Conservation (phyloP, 495 filamentous ascomycete genomes). For the Jackrogersella minutella region DNA sequence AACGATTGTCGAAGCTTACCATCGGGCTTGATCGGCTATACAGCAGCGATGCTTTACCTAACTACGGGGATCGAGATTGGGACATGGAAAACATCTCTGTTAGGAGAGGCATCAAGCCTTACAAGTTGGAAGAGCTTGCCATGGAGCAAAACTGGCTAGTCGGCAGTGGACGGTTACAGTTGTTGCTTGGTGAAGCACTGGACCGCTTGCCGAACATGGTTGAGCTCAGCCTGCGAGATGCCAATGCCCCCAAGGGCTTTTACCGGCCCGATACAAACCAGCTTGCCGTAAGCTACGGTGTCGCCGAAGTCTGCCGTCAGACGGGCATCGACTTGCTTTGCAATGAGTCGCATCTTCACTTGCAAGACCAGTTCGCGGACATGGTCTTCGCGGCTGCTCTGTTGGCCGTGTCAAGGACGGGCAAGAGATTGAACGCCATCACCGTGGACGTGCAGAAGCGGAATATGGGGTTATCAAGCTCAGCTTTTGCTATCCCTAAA, state of each 20-base stretch:
- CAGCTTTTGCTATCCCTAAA: slow-evolving; percentile 32
- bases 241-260: slow-evolving; percentile 21
- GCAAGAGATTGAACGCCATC: slow-evolving; percentile 19
- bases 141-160: slow-evolving; percentile 40
- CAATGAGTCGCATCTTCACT: slow-evolving; percentile 14
- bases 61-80: neutral
- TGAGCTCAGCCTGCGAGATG: slow-evolving; percentile 49
- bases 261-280: slow-evolving; percentile 15
- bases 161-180: slow-evolving; percentile 29
- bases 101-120: slow-evolving; percentile 23
- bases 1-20: slow-evolving; percentile 38
- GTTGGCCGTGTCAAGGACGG: slow-evolving; percentile 29
- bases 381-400: slow-evolving; percentile 32
- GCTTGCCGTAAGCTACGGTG: slow-evolving; percentile 33
- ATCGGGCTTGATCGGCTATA: slow-evolving; percentile 41
- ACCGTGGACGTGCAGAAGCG: slow-evolving; percentile 26
- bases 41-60: slow-evolving; percentile 29
- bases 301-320: slow-evolving; percentile 11
- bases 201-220: slow-evolving; percentile 47
- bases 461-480: slow-evolving; percentile 38
- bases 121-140: slow-evolving; percentile 33
- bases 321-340: slow-evolving; percentile 32
- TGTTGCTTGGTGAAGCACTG: slow-evolving; percentile 48
- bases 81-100: slow-evolving; percentile 4
- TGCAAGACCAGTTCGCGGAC: slow-evolving; percentile 37